Conservation (phyloP, 129 eudicot genomes). For the Flaveria robusta region DNA sequence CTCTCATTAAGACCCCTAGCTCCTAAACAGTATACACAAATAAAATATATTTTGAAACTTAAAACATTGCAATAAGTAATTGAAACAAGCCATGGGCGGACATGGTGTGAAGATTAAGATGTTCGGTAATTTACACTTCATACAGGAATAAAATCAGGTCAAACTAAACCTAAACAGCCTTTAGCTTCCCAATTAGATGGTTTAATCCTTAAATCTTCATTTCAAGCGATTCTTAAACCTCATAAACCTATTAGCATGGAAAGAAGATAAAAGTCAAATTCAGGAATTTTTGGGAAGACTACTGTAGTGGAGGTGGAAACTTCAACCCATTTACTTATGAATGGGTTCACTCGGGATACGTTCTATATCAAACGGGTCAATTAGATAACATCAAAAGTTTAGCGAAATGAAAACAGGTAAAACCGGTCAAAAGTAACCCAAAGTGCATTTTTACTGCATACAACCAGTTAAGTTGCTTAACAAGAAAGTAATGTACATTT, state of each 20-base stretch:
- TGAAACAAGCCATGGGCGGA: background rate
- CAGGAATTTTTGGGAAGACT: constrained; percentile 11
- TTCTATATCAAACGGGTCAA: background rate
- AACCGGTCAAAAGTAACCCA: background rate
- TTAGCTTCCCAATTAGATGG: constrained; percentile 25
- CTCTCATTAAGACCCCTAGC: no score
- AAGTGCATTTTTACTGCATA: background rate
- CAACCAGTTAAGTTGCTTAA: background rate
- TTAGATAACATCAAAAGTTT: background rate
- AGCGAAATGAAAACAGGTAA: background rate
- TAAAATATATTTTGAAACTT: no score
- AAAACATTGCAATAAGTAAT: constrained; percentile 19
- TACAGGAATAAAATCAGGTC: constrained; percentile 33
- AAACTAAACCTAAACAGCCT: constrained; percentile 35
- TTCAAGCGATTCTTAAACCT: constrained; percentile 30
- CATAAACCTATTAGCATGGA: constrained; percentile 24
- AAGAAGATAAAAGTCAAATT: constrained; percentile 22
- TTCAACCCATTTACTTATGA: constrained; percentile 4
- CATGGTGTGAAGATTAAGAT: constrained; percentile 9
- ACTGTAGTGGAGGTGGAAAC: background rate
- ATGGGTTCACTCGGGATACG: background rate
- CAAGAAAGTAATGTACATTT: no score
- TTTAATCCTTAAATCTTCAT: constrained; percentile 15
- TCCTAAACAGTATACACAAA: no score
- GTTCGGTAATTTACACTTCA: constrained; percentile 28